These are phyloP conservation scores for Cutaneotrichosporon cutaneum DNA, from an alignment of 1,284 basidiomycete species.

Conservation along the genomic window DNA sequence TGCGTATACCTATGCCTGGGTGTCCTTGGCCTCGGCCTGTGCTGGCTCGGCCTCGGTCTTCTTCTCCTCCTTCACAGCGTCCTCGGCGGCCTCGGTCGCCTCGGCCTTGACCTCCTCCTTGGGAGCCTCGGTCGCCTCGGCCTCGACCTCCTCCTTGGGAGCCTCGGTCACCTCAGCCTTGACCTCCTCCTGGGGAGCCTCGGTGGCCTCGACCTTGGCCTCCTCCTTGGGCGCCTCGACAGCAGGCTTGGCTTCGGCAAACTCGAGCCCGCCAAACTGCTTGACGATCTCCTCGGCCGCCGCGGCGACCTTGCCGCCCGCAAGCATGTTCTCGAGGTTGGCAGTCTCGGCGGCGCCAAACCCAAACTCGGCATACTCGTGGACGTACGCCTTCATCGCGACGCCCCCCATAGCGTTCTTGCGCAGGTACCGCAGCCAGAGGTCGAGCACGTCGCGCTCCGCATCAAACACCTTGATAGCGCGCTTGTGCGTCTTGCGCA, in stretches of 20 bases:
- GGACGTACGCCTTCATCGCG: slow-evolving; percentile 76
- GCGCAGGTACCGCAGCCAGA: slow-evolving; percentile 78
- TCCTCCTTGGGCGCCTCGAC: slow-evolving; percentile 7
- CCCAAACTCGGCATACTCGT: slow-evolving; percentile 70
- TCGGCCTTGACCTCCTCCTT: background rate
- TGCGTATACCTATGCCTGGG: slow-evolving; percentile 4
- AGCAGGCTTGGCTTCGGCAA: slow-evolving; percentile 8
- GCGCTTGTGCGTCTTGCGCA: slow-evolving; percentile 76
- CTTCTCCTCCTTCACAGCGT: background rate
- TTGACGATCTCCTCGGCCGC: slow-evolving; percentile 32
- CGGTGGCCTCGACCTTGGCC: background rate
- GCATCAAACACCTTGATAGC: slow-evolving; percentile 90
- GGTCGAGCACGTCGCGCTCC: slow-evolving; percentile 71
- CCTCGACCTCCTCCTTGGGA: background rate
- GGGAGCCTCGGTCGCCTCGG: background rate
- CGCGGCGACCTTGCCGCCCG: slow-evolving; percentile 25
- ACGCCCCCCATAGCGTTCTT: slow-evolving; percentile 79
- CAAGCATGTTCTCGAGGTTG: slow-evolving; percentile 27
- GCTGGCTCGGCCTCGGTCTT: slow-evolving; percentile 6
- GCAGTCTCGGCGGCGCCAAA: slow-evolving; percentile 59
- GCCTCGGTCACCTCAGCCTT: background rate
- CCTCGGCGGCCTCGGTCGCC: background rate
- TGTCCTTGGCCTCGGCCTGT: slow-evolving; percentile 12
- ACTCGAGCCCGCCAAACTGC: slow-evolving; percentile 27
- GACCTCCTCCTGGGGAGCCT: slow-evolving; percentile 5